phyloP scores from a whole-genome alignment of 257 asterid genomes.

The Gentiana straminea region DNA sequence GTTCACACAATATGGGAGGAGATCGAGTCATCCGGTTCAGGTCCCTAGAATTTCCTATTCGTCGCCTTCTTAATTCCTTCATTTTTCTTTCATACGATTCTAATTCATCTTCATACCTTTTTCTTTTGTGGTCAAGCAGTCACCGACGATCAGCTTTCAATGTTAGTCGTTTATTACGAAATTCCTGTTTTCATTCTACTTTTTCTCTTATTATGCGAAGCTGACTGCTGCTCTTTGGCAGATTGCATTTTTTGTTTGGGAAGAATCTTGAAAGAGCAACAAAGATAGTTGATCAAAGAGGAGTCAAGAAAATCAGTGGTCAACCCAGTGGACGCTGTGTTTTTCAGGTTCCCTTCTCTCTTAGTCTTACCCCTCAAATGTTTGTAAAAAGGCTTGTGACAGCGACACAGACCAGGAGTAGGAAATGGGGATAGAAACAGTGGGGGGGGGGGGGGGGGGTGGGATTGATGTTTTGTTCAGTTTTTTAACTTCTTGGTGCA shows the following conservation, averaged over 20 bases:
- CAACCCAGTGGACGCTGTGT: slow-evolving; percentile 61
- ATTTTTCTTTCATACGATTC: neutral
- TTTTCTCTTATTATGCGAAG: neutral
- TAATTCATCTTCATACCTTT: neutral
- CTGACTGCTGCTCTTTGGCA: slow-evolving; percentile 9
- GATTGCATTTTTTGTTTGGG: slow-evolving; percentile 79
- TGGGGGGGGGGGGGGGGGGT: too few species aligned
- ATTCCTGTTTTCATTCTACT: neutral
- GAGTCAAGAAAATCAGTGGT: slow-evolving; percentile 75
- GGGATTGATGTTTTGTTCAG: neutral
- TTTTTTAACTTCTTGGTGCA: neutral
- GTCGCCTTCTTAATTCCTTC: neutral
- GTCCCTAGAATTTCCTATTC: slow-evolving; percentile 14
- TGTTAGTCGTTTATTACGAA: slow-evolving; percentile 28
- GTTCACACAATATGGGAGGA: slow-evolving; percentile 76
- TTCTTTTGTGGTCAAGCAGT: slow-evolving; percentile 30
- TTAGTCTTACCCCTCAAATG: neutral
- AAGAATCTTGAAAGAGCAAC: slow-evolving; percentile 76
- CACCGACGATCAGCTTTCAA: slow-evolving; percentile 72
- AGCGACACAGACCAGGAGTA: neutral
- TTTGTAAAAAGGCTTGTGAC: neutral
- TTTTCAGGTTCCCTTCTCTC: slow-evolving; percentile 43
- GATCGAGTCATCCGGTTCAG: slow-evolving; percentile 56
- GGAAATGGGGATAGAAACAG: too few species aligned
- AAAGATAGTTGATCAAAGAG: slow-evolving; percentile 68